Percentiles rank a stretch among this genome's conserved stretches.
phyloP scores from a whole-genome alignment of 1,139 yeast genomes.

The Taphrina sp. region DNA sequence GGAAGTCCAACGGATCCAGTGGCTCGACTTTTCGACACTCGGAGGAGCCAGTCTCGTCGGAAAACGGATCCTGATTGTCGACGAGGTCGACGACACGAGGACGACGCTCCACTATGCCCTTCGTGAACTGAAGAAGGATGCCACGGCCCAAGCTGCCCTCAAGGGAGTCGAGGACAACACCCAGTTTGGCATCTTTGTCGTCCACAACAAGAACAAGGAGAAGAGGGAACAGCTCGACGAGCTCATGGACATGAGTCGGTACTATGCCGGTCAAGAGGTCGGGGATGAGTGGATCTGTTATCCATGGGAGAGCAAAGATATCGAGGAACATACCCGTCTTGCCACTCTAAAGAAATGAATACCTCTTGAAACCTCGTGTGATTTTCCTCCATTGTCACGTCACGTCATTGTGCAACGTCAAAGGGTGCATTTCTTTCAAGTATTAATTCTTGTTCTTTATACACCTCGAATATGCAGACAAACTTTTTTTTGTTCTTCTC shows the following conservation, averaged over 20 bases:
- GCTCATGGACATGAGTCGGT: slow-evolving; percentile 61
- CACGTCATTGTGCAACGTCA: no score
- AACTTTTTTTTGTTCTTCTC: no score
- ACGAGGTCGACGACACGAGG: slow-evolving; percentile 94
- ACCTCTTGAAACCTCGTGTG: no score
- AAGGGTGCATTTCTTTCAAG: no score
- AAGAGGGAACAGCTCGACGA: slow-evolving; percentile 76
- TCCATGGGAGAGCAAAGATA: slow-evolving; percentile 48
- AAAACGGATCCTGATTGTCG: slow-evolving; percentile 78
- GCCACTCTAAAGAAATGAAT: slow-evolving; percentile 6
- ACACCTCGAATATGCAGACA: background rate
- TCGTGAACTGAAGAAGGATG: slow-evolving; percentile 80
- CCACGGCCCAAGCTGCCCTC: slow-evolving; percentile 56
- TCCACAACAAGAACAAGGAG: slow-evolving; percentile 87
- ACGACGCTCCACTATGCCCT: slow-evolving; percentile 92
- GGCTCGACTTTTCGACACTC: slow-evolving; percentile 76
- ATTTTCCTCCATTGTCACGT: no score
- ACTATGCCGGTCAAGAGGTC: slow-evolving; percentile 85
- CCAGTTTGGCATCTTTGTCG: slow-evolving; percentile 81
- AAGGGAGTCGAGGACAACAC: slow-evolving; percentile 58
- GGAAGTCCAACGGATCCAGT: slow-evolving; percentile 88
- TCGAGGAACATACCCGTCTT: slow-evolving; percentile 28
- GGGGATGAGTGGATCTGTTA: slow-evolving; percentile 96
- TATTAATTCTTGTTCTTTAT: no score
- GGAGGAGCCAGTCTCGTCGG: slow-evolving; percentile 68